Evolutionary conservation across 306 rosid species (phyloP).

Genomic region (Sechiopsis laciniata): DNA sequence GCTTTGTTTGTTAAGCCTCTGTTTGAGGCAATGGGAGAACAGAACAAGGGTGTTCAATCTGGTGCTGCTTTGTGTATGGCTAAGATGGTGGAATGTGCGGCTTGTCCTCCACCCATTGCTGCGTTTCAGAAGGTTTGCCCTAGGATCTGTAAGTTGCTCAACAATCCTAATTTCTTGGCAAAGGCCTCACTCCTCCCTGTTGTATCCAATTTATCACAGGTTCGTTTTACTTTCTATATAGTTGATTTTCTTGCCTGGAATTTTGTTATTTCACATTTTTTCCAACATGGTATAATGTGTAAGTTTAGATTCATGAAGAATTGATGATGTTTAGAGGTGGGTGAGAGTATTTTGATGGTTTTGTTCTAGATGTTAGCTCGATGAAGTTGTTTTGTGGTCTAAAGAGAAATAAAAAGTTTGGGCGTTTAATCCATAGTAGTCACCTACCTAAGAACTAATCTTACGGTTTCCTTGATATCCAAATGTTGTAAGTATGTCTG

Average conservation of each 20-base stretch:
- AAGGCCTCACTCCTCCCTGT: constrained; percentile 75
- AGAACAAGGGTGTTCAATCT: constrained; percentile 72
- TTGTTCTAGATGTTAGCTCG: neutral
- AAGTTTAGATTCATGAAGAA: neutral
- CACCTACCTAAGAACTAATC: no score
- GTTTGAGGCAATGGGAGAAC: constrained; percentile 94
- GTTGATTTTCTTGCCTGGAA: neutral
- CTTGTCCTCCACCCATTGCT: constrained; percentile 40
- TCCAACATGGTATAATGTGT: neutral
- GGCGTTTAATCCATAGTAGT: no score
- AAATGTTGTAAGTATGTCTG: no score
- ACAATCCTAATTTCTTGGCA: constrained; percentile 69
- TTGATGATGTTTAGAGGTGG: neutral
- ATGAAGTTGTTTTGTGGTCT: neutral
- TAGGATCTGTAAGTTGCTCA: constrained; percentile 81
- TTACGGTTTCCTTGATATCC: no score
- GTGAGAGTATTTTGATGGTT: neutral
- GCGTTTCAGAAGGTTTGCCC: constrained; percentile 89
- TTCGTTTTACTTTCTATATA: constrained; percentile 23
- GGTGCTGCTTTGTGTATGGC: constrained; percentile 91
- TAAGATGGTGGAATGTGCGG: constrained; percentile 68
- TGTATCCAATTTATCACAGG: constrained; percentile 81
- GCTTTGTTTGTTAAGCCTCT: constrained; percentile 80
- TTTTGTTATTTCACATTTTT: neutral
- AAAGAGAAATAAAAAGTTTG: no score